phyloP scores from a whole-genome alignment of 2,329 filamentous ascomycete species.

The Ophiocordyceps camponoti-floridani region DNA sequence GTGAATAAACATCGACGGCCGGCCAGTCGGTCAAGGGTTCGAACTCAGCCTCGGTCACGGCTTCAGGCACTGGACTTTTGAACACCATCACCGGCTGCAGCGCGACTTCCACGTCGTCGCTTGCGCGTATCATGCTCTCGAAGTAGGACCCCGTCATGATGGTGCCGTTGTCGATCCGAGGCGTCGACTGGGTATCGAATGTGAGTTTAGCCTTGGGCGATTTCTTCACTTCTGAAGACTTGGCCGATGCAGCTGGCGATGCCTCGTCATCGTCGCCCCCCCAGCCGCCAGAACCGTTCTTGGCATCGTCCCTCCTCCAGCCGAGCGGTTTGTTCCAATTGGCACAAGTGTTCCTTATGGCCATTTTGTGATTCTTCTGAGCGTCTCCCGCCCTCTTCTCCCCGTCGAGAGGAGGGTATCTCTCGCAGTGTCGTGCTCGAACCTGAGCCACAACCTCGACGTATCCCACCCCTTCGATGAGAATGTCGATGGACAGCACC shows the following conservation, averaged over 20 bases:
- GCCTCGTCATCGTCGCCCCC: background rate
- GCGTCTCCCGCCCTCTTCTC: conserved; percentile 1
- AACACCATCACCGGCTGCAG: too few relatives aligned
- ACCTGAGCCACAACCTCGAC: conserved; percentile 76
- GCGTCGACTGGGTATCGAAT: too few relatives aligned
- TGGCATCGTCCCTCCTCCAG: conserved; percentile 1
- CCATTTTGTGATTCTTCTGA: background rate
- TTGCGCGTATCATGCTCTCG: too few relatives aligned
- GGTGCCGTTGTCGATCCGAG: too few relatives aligned
- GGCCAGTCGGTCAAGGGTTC: conserved; percentile 35
- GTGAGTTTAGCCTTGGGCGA: too few relatives aligned
- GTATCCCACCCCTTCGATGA: conserved; percentile 89
- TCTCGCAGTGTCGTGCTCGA: conserved; percentile 31
- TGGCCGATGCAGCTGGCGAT: too few relatives aligned
- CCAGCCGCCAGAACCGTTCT: background rate
- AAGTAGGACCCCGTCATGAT: too few relatives aligned
- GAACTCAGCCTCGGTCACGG: conserved; percentile 56
- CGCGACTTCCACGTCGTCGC: too few relatives aligned
- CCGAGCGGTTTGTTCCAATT: too few relatives aligned
- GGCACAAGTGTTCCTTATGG: too few relatives aligned
- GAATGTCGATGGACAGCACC: conserved; percentile 63
- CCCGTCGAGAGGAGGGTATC: background rate
- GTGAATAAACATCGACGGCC: conserved; percentile 68
- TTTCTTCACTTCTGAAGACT: too few relatives aligned
- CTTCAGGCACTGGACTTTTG: background rate